Base-by-base conservation (phyloP, 2,329 filamentous ascomycete species). In the Aspergillus sp. region DNA sequence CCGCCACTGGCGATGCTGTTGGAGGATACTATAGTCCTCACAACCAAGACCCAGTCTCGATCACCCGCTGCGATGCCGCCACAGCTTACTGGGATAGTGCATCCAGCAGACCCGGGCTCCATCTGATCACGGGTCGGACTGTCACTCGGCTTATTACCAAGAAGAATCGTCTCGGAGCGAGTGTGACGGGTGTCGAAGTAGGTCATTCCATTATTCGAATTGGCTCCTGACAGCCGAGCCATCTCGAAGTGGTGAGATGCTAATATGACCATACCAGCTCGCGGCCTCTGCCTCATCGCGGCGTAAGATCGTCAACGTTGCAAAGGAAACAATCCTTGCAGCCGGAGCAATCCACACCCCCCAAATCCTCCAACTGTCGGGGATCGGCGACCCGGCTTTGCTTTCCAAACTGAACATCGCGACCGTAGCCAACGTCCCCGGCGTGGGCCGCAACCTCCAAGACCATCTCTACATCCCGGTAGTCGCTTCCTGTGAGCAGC, bases 391-490 rank as follows among this genome's bases (percentile, higher is more conserved):
- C n/a, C 31, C 40, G 3, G 7, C 25, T 4, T 3, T 41, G 19
- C 45, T 49, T 19, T 34, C 29, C 25, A 3, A 9, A 14, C 31
- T 32, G 19, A 49, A 45, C 19, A 53, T 53, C 45, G 3, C 50
- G 13, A 40, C 31, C 2, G 40, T 53, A 6, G 45, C 41, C 25
- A 41, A 53, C 6, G 40, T 49, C 10, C 45, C 50, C 13, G 45
- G 45, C 1, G 45, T 53, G 16, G 50, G 50, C 16, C 40, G 40
- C 11, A 53, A 53, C 25, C 21, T 53, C 29, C 50, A 53, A 17
- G 50, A 53, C 38, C 50, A 53, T 32, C 25, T 48, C 19, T 48
- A 44, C 29, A 16, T 52, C n/a, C 45, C 50, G 2, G 50, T 52
- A 4, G 50, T 45, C 17, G 47, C 32, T 38, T 52, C 50, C 13